These are phyloP conservation scores for Backusella sp. DNA, from an alignment of 192 early-diverging fungal genomes.

Conservation along the genomic window DNA sequence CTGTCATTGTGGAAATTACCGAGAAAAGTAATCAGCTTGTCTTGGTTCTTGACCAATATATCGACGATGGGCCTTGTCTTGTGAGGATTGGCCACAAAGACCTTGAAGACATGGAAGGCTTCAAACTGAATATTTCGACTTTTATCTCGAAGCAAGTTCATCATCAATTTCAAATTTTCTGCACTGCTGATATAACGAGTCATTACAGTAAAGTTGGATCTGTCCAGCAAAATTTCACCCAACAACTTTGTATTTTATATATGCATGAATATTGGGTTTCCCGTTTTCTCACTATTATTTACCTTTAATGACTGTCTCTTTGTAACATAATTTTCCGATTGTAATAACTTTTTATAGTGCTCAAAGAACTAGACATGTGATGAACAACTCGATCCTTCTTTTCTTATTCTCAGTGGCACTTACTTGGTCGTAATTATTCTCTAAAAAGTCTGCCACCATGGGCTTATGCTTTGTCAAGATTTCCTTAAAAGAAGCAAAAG, in stretches of 20 bases:
- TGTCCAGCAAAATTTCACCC: constrained; percentile 95
- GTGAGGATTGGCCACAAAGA: constrained; percentile 98
- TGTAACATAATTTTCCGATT: constrained; percentile 96
- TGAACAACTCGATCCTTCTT: background rate
- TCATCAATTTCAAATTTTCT: constrained; percentile 96
- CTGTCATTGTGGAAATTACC: constrained; percentile 94
- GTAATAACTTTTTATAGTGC: constrained; percentile 79
- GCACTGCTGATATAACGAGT: constrained; percentile 88
- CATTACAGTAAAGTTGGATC: constrained; percentile 95
- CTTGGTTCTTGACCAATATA: constrained; percentile 90
- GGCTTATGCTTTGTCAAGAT: constrained; percentile 93
- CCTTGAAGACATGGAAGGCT: constrained; percentile 99
- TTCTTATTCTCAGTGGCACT: background rate
- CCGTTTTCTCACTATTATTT: constrained; percentile 4
- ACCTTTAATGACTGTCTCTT: constrained; percentile 98
- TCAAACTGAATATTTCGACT: constrained; percentile 99
- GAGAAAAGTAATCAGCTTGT: constrained; percentile 86
- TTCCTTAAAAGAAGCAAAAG: constrained; percentile 98
- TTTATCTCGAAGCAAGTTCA: constrained; percentile 93
- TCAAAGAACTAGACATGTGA: constrained; percentile 67
- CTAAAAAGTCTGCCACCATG: constrained; percentile 87
- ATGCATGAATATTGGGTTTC: background rate
- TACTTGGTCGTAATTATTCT: constrained; percentile 84
- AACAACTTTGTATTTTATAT: constrained; percentile 61
- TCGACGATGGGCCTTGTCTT: constrained; percentile 91